Base-by-base conservation (phyloP, 75 land plant species). In the Cupressus sempervirens region DNA sequence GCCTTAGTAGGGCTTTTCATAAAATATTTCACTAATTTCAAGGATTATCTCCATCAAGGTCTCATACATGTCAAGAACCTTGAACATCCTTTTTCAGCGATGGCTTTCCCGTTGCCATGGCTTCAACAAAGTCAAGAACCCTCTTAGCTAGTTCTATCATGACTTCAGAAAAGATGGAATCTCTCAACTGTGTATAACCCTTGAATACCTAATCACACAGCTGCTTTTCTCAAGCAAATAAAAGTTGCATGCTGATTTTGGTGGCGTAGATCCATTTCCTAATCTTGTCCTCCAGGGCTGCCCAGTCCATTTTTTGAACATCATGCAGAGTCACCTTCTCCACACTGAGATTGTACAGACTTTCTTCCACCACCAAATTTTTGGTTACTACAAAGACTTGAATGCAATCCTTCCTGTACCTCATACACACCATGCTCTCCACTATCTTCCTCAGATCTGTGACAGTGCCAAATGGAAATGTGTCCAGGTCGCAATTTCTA, bases 181-280 rank as follows among this genome's bases (percentile, higher is more conserved):
- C 99, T 16, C 76, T 50, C 80, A 86, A 72, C 0, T 68, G 29
- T 11, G 62, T 84, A 0, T 90, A 79, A 0, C 81, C 86, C 18
- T 82, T 73, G 83, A 94, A 94, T 65, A 97, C 93, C 73, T 76
- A 83, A 26, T 95, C 93, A 86, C 93, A 93, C 53, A 97, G 93
- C 62, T 88, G 85, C 73, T 90, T 74, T 92, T 97, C 99, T 76
- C 93, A 88, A 68, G 88, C 67, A 81, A 94, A 95, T 13, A 97
- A 85, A 13, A 90, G 88, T 81, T 87, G 90, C 52, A 93, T 88
- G 7, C 90, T 88, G 67, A 86, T 81, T 84, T 93, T 91, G 52
- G 89, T 83, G 72, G 93, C 90, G 77, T 86, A 84, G 3, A 92
- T 75, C 99, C 99, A 97, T 54, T 80, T 83, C 88, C 80, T 89